A percentile compares a stretch with the other conserved stretches of the same genome.
Conservation (phyloP, 2,329 filamentous ascomycete genomes). For the Xylariomycetidae sp. region DNA sequence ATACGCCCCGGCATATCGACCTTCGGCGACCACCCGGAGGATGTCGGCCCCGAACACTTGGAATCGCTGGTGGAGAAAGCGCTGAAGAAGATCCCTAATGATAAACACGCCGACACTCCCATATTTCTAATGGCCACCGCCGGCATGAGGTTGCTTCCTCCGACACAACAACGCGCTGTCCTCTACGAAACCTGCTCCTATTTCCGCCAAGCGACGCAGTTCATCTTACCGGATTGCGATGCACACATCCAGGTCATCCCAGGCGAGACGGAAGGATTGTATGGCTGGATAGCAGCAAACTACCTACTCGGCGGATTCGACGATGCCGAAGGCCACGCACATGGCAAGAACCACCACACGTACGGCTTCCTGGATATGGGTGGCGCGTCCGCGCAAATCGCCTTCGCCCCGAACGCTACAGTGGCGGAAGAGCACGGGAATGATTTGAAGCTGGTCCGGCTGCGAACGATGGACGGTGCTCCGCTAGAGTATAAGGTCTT, state of each 20-base stretch:
- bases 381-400: conserved; percentile 93
- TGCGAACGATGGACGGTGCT: conserved; percentile 76
- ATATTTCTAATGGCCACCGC: conserved; percentile 95
- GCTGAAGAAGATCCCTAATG: conserved; percentile 65
- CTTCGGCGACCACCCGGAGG: conserved; percentile 70
- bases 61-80: conserved; percentile 76
- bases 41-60: conserved; percentile 77
- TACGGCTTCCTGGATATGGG: conserved; percentile 99
- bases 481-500: conserved; percentile 82
- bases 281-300: conserved; percentile 96
- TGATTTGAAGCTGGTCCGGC: conserved; percentile 77
- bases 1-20: conserved; percentile 89
- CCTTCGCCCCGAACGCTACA: conserved; percentile 89
- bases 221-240: conserved; percentile 83
- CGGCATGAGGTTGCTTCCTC: conserved; percentile 81
- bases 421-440: conserved; percentile 85
- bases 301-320: conserved; percentile 92
- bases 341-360: conserved; percentile 85
- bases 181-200: conserved; percentile 78
- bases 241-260: conserved; percentile 90
- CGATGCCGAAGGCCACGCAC: conserved; percentile 62
- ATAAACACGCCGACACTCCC: conserved; percentile 76
- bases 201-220: conserved; percentile 67
- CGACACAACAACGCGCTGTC: conserved; percentile 64
- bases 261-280: conserved; percentile 90